Percentiles rank a stretch among this genome's conserved stretches.
Conservation (phyloP, 1,284 basidiomycete species). For the Ganoderma meredithae region DNA sequence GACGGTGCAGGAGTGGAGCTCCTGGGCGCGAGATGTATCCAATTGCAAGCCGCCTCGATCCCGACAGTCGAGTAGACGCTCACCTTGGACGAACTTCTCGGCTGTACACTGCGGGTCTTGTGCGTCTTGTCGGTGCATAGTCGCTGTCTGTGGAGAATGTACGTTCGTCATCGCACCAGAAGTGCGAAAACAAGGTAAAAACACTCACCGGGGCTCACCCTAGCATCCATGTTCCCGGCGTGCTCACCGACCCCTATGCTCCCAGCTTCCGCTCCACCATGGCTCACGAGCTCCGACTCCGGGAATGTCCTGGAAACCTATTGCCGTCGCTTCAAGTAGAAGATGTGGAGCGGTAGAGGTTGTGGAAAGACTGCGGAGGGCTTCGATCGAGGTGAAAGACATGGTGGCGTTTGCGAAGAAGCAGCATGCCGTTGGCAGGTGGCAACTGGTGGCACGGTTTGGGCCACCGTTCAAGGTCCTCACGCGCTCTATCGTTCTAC, state of each 20-base stretch:
- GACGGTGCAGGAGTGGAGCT: not conserved
- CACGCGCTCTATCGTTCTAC: not conserved
- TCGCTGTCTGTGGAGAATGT: not conserved
- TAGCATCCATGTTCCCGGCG: not conserved
- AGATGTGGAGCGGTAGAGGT: constrained; percentile 6
- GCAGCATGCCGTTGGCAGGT: not conserved
- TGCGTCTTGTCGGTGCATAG: not conserved
- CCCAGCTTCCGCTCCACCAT: not conserved
- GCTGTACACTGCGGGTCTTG: not conserved
- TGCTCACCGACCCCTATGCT: not conserved
- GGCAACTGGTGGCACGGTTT: not conserved
- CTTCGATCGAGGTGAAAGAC: constrained; percentile 16
- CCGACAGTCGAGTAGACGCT: not conserved
- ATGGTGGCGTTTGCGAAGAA: constrained; percentile 16
- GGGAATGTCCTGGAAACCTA: not conserved
- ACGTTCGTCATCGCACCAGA: not conserved
- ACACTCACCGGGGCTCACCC: not conserved
- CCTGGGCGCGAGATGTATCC: not conserved
- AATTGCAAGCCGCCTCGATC: not conserved
- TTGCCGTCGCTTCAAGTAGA: constrained; percentile 10
- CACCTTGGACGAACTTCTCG: not conserved
- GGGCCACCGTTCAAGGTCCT: not conserved
- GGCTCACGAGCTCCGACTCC: not conserved
- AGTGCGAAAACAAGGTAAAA: not conserved
- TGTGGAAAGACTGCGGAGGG: constrained; percentile 3